Percentiles rank a stretch among this genome's conserved stretches.
These are phyloP conservation scores for Fremontodendron californicum DNA, from an alignment of 345 rosid species.

Conservation along the genomic window DNA sequence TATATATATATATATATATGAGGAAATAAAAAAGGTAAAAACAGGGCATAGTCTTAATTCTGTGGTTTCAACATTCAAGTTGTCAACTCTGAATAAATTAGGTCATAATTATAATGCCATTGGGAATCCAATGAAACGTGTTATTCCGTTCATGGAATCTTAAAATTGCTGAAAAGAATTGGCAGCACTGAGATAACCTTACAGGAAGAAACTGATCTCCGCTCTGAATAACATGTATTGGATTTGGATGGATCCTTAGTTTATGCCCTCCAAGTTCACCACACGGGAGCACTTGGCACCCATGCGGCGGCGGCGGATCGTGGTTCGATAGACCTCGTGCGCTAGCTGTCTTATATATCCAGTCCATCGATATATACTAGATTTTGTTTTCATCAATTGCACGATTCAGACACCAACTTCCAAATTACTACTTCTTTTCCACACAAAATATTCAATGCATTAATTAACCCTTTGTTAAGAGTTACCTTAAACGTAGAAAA, in stretches of 20 bases:
- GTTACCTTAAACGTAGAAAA: neutral
- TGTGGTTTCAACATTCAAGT: too few species aligned
- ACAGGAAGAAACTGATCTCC: neutral
- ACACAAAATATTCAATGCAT: neutral
- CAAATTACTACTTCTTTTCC: neutral
- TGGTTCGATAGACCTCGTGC: too few species aligned
- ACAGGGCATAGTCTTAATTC: neutral
- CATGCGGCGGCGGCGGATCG: too few species aligned
- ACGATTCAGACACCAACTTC: neutral
- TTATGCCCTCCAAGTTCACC: too few species aligned
- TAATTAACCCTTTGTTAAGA: neutral
- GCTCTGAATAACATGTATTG: neutral
- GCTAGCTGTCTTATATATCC: too few species aligned
- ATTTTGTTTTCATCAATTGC: neutral
- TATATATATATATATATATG: too few species aligned
- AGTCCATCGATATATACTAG: too few species aligned
- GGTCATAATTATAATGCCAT: neutral
- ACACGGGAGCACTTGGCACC: too few species aligned
- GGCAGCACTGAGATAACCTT: neutral
- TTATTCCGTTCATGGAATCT: neutral
- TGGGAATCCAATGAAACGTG: neutral
- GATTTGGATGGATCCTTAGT: too few species aligned
- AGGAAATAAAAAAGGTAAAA: neutral
- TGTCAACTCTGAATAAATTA: neutral
- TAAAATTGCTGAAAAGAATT: neutral